A percentile compares a stretch with the other conserved stretches of the same genome.
These are phyloP conservation scores for Linderina pennispora DNA, from an alignment of 192 early-diverging fungal species.

Conservation along the genomic window DNA sequence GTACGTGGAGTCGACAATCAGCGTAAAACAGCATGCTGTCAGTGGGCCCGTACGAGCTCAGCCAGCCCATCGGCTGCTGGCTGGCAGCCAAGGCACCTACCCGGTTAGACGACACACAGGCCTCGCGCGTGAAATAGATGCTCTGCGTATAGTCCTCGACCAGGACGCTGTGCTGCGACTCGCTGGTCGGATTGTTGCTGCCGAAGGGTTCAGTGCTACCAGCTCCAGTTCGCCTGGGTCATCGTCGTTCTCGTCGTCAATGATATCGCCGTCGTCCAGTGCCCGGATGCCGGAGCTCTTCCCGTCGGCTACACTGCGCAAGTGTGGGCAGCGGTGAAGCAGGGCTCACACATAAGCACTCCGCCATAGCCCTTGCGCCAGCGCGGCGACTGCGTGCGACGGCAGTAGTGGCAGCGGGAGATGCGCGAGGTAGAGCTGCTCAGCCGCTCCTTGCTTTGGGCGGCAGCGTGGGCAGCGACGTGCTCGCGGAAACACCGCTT, in stretches of 20 bases:
- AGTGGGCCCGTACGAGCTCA: constrained; percentile 39
- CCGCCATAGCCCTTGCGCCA: constrained; percentile 47
- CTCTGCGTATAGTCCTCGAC: constrained; percentile 43
- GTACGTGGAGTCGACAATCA: constrained; percentile 74
- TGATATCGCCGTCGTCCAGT: constrained; percentile 6
- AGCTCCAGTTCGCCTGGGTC: constrained; percentile 20
- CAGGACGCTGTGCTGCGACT: constrained; percentile 2
- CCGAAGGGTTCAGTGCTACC: constrained; percentile 47
- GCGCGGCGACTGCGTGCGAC: constrained; percentile 23
- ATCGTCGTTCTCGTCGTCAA: constrained; percentile 18
- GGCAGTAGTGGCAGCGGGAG: constrained; percentile 42
- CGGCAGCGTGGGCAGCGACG: too few species aligned
- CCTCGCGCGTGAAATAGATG: constrained; percentile 48
- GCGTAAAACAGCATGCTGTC: constrained; percentile 58
- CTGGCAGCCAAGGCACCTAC: constrained; percentile 12
- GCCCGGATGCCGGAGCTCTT: background rate
- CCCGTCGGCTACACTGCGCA: too few species aligned
- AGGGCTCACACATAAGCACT: constrained; percentile 44
- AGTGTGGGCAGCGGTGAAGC: constrained; percentile 34
- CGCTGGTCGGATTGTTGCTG: background rate
- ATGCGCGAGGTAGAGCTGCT: background rate
- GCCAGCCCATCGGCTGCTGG: constrained; percentile 41
- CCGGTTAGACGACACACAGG: constrained; percentile 16
- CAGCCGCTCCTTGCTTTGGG: background rate
- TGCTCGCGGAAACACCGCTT: constrained; percentile 48